Conservation (phyloP, 2,329 filamentous ascomycete species). For the Paracorniculantispora psalliotae region DNA sequence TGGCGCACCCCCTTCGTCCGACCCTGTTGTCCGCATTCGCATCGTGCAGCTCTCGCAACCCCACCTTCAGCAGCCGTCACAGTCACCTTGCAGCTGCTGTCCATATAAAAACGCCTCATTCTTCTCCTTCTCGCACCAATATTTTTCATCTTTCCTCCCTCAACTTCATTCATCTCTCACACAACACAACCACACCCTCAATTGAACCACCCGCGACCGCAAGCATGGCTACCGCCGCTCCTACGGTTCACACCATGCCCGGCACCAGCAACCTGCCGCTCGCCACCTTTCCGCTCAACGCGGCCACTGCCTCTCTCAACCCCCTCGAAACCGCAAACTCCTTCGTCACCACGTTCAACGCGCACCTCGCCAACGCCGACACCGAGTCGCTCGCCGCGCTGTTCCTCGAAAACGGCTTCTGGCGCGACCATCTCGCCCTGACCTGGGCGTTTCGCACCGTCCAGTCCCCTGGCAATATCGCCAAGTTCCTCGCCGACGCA, state of each 20-base stretch:
- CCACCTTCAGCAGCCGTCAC: not conserved
- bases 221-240: slow-evolving; percentile 3
- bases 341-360: slow-evolving; percentile 5
- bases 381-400: slow-evolving; percentile 16
- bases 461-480: slow-evolving; percentile 19
- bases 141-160: no score
- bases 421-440: slow-evolving; percentile 50
- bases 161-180: not conserved
- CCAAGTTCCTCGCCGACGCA: slow-evolving; percentile 7
- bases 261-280: slow-evolving; percentile 10
- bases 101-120: not conserved
- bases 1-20: not conserved
- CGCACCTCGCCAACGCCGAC: slow-evolving; percentile 10
- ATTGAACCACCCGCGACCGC: not conserved
- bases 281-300: not conserved
- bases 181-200: not conserved
- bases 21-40: not conserved
- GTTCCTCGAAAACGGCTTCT: slow-evolving; percentile 41
- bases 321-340: not conserved
- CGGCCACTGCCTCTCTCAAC: not conserved
- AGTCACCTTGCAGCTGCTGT: not conserved
- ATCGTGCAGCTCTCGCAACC: not conserved
- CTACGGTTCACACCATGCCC: slow-evolving; percentile 11
- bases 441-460: slow-evolving; percentile 48
- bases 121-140: not conserved